phyloP scores from a whole-genome alignment of 2,329 filamentous ascomycete species.

The Colletotrichum noveboracense region DNA sequence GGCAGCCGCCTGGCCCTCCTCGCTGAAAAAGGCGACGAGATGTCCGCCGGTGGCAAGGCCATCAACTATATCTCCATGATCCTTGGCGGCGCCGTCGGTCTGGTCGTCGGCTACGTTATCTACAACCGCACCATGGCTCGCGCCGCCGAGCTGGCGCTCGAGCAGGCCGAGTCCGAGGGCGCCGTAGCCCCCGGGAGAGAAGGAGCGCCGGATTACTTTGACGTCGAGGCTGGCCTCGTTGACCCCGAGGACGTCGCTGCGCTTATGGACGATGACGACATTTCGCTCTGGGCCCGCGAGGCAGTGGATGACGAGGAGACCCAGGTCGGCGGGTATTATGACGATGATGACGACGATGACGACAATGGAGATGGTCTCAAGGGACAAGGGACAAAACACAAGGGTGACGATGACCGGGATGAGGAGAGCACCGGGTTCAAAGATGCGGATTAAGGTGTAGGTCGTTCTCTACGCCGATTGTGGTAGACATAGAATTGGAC shows the following conservation, averaged over 20 bases:
- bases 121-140: conserved; percentile 74
- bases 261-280: conserved; percentile 64
- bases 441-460: background rate
- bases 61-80: conserved; percentile 86
- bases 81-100: conserved; percentile 73
- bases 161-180: conserved; percentile 36
- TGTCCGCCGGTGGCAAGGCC: conserved; percentile 78
- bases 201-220: conserved; percentile 39
- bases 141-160: conserved; percentile 61
- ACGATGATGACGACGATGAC: conserved; percentile 38
- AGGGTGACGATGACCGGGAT: background rate
- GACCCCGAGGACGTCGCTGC: conserved; percentile 58
- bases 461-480: background rate
- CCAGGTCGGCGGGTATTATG: conserved; percentile 21
- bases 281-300: conserved; percentile 60
- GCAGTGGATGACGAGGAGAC: conserved; percentile 36
- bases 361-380: conserved; percentile 25
- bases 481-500: background rate
- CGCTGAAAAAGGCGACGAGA: conserved; percentile 82
- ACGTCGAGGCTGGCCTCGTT: conserved; percentile 47
- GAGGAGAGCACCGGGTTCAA: background rate
- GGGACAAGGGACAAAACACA: background rate
- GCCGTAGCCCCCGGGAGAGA: conserved; percentile 23
- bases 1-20: conserved; percentile 82
- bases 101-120: conserved; percentile 82